phyloP scores from a whole-genome alignment of 306 rosid genomes.

The Aeschynomene evenia region DNA sequence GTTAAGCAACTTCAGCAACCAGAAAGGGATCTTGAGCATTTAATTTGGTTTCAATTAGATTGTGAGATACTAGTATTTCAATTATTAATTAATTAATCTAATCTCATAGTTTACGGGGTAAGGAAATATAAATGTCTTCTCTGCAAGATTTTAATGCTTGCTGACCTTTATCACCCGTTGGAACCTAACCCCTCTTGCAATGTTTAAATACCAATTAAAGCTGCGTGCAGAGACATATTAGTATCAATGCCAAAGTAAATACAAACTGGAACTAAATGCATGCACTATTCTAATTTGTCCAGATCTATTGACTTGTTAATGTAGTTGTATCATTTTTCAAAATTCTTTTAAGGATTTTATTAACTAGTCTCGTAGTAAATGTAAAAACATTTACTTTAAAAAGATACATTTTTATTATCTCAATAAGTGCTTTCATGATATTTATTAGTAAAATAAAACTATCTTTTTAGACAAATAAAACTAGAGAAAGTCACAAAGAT shows the following conservation, averaged over 20 bases:
- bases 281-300: conserved; percentile 16
- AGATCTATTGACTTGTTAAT: too few species aligned
- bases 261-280: conserved; percentile 14
- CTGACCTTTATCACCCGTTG: conserved; percentile 18
- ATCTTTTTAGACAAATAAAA: too few species aligned
- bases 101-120: not conserved
- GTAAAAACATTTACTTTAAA: too few species aligned
- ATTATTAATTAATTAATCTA: not conserved
- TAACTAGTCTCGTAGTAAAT: too few species aligned
- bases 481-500: too few species aligned
- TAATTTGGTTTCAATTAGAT: not conserved
- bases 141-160: conserved; percentile 15
- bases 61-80: not conserved
- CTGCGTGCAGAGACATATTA: conserved; percentile 25
- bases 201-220: conserved; percentile 25
- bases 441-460: too few species aligned
- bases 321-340: too few species aligned
- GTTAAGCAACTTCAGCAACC: not conserved
- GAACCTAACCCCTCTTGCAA: conserved; percentile 2
- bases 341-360: too few species aligned
- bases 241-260: conserved; percentile 36
- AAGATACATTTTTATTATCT: too few species aligned
- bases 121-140: not conserved
- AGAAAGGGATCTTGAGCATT: not conserved
- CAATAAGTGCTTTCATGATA: too few species aligned